Evolutionary conservation across 169 alveolate genomes (phyloP).

Genomic region (Cystoisospora suis): DNA sequence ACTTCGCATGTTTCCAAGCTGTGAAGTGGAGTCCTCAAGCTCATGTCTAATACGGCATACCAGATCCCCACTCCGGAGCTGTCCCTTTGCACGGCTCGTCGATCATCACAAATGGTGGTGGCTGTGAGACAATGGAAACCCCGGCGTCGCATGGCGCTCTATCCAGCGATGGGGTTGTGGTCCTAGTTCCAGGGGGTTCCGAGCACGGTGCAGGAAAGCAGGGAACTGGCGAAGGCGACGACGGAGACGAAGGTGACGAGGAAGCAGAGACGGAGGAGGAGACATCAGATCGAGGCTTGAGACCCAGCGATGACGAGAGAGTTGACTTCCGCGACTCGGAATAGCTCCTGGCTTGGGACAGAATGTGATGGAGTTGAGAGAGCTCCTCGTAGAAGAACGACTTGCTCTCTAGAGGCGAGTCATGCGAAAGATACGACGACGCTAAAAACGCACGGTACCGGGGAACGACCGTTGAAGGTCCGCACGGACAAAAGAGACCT

Average conservation of each 20-base stretch:
- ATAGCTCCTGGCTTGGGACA: background rate
- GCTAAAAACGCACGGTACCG: conserved; percentile 52
- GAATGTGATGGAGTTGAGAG: conserved; percentile 40
- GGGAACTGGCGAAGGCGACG: background rate
- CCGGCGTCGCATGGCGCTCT: no score
- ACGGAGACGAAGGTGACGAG: background rate
- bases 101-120: conserved; percentile 42
- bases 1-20: background rate
- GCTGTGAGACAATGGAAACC: no score
- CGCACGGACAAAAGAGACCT: conserved; percentile 64
- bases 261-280: background rate
- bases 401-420: conserved; percentile 37
- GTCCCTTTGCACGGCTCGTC: conserved; percentile 68
- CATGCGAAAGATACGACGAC: conserved; percentile 47
- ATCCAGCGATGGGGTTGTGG: no score
- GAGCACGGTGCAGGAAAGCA: background rate
- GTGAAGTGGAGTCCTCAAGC: background rate
- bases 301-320: no score
- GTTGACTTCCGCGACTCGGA: no score
- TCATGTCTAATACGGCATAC: background rate
- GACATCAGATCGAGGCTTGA: background rate
- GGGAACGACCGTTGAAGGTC: conserved; percentile 42
- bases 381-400: conserved; percentile 45
- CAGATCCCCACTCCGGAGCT: conserved; percentile 63
- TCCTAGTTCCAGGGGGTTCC: background rate